Base-by-base conservation (phyloP, 345 rosid species). In the Lumnitzera racemosa region DNA sequence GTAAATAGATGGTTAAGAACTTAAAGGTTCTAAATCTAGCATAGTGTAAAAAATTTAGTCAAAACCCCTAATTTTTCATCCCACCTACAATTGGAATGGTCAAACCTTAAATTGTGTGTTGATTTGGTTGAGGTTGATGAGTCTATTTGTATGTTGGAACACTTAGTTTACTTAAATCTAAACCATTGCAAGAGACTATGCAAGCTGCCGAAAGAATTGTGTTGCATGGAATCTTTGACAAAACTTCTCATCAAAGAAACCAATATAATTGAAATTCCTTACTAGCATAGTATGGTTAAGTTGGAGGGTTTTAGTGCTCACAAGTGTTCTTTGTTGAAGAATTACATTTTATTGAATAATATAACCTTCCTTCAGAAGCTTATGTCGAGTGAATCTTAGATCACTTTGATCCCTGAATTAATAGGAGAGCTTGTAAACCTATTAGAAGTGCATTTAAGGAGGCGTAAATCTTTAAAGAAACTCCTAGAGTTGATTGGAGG, bases 11-110 rank as follows among this genome's bases (percentile, higher is more conserved):
- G 49, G 46, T 16, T 13, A 55, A 55, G 13, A 64, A 49, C 1
- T 16, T 56, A 12, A 64, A 64, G 2, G 49, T 49, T 10, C 36
- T 64, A n/a, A 17, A 64, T n/a, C 49, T 64, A 8, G 47, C n/a
- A 12, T 2, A 16, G 56, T 56, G 29, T 12, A 12, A 5, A 3
- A 12, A 27, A 0, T 20, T 13, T 64, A 11, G 15, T 23, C n/a
- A 49, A 17, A 48, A 56, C 61, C 2, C 68, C 56, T 1, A 14
- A 63, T 2, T 55, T 64, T 12, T 29, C 24, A 4, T 6, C 24
- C 10, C 4, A 3, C 7, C 11, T 53, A 12, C 47, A 14, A 3
- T 12, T 64, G 20, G 68, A 64, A 46, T 25, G 54, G 11, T 20
- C 55, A 27, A 47, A 55, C 1, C 61, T 64, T 14, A 4, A 12